Conservation (phyloP, 2,329 filamentous ascomycete species). For the Penicillium sp. region DNA sequence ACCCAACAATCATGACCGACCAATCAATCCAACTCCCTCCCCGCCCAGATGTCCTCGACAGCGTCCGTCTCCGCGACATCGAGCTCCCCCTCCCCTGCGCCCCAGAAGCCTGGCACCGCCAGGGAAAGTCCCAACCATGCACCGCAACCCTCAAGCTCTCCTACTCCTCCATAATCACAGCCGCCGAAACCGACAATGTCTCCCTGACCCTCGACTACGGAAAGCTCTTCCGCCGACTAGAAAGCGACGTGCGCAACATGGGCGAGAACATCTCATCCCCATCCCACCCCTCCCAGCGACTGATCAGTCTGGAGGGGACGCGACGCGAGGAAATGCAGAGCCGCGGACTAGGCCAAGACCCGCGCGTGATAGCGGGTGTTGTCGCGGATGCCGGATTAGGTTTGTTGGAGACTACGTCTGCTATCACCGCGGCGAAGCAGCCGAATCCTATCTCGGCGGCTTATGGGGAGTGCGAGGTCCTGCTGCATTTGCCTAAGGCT, state of each 20-base stretch:
- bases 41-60: slow-evolving; percentile 38
- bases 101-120: slow-evolving; percentile 49
- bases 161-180: slow-evolving; percentile 42
- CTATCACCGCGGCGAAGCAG: slow-evolving; percentile 26
- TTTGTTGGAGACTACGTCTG: slow-evolving; percentile 40
- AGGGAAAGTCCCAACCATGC: slow-evolving; percentile 47
- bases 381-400: slow-evolving; percentile 38
- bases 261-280: slow-evolving; percentile 20
- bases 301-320: slow-evolving; percentile 31
- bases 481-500: slow-evolving; percentile 46
- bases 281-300: slow-evolving; percentile 24
- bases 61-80: slow-evolving; percentile 45
- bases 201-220: slow-evolving; percentile 50
- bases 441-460: slow-evolving; percentile 28
- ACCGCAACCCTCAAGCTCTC: slow-evolving; percentile 45
- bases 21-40: slow-evolving; percentile 32
- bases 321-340: slow-evolving; percentile 32
- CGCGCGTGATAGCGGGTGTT: slow-evolving; percentile 37
- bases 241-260: slow-evolving; percentile 35
- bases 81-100: slow-evolving; percentile 45
- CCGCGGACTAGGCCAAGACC: slow-evolving; percentile 34
- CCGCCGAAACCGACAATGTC: slow-evolving; percentile 47
- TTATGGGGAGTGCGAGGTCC: slow-evolving; percentile 40
- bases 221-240: slow-evolving; percentile 46
- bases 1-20: slow-evolving; percentile 23